phyloP scores from a whole-genome alignment of 495 filamentous ascomycete genomes.

The Alectoria sarmentosa region DNA sequence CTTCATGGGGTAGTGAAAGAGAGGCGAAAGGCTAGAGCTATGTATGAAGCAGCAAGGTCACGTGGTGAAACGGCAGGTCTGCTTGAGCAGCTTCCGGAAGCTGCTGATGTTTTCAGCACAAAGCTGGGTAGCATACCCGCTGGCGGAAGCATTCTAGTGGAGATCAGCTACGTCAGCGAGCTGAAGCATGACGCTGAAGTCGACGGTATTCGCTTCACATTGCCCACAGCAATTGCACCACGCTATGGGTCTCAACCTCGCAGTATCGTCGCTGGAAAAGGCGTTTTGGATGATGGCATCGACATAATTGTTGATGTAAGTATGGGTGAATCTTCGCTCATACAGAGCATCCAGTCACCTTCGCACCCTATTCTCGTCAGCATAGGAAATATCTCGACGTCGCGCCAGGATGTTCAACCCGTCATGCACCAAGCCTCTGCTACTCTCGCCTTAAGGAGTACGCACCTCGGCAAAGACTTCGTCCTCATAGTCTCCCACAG shows the following conservation, averaged over 20 bases:
- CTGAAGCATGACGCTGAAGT: constrained; percentile 57
- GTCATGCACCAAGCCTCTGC: constrained; percentile 55
- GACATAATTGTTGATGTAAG: constrained; percentile 53
- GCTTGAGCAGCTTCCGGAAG: constrained; percentile 51
- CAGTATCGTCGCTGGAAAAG: too few species aligned
- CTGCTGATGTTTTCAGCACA: constrained; percentile 57
- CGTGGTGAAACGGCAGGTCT: constrained; percentile 54
- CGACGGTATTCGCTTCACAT: constrained; percentile 56
- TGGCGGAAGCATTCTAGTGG: constrained; percentile 43
- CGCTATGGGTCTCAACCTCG: too few species aligned
- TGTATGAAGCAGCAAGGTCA: constrained; percentile 47
- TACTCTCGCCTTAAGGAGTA: constrained; percentile 41
- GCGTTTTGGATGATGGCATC: too few species aligned
- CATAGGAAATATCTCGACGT: constrained; percentile 49
- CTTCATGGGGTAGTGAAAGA: constrained; percentile 57
- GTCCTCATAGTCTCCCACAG: constrained; percentile 48
- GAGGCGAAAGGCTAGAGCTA: constrained; percentile 45
- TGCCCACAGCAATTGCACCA: constrained; percentile 56
- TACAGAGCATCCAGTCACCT: constrained; percentile 55
- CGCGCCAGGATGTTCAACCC: constrained; percentile 31
- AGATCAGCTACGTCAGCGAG: constrained; percentile 59
- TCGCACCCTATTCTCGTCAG: constrained; percentile 60
- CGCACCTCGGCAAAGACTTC: constrained; percentile 36
- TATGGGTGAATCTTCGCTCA: constrained; percentile 46
- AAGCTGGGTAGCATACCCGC: constrained; percentile 58